phyloP scores from a whole-genome alignment of 768 basidiomycete species.

The Cytidiella melzeri region DNA sequence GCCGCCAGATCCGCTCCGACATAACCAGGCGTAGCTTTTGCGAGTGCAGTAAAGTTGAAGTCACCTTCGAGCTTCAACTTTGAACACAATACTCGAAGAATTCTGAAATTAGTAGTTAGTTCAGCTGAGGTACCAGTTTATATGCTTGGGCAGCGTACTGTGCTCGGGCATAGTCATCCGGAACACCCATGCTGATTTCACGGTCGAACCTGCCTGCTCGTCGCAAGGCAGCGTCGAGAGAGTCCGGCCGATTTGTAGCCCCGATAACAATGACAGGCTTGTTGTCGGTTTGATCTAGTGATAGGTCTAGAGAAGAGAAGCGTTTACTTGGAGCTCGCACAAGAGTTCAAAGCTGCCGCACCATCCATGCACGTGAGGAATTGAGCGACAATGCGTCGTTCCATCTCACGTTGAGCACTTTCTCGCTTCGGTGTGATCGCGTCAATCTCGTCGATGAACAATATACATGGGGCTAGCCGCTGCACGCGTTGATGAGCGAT shows the following conservation, averaged over 20 bases:
- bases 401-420: slow-evolving; percentile 98
- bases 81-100: slow-evolving; percentile 77
- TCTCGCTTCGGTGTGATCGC: slow-evolving; percentile 97
- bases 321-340: neutral
- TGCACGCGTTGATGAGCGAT: slow-evolving; percentile 23
- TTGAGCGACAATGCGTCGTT: slow-evolving; percentile 93
- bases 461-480: slow-evolving; percentile 85
- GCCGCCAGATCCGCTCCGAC: slow-evolving; percentile 94
- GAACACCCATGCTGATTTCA: slow-evolving; percentile 97
- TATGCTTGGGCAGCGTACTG: slow-evolving; percentile 49
- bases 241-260: slow-evolving; percentile 94
- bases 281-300: slow-evolving; percentile 92
- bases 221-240: slow-evolving; percentile 87
- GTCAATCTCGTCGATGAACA: slow-evolving; percentile 98
- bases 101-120: slow-evolving; percentile 42
- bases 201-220: slow-evolving; percentile 95
- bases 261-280: slow-evolving; percentile 93
- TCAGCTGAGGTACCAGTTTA: neutral
- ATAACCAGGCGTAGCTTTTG: slow-evolving; percentile 94
- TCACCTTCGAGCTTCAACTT: slow-evolving; percentile 83
- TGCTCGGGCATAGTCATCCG: slow-evolving; percentile 83
- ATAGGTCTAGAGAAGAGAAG: slow-evolving; percentile 57
- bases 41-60: slow-evolving; percentile 79
- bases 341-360: slow-evolving; percentile 29
- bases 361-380: slow-evolving; percentile 99